Evolutionary conservation across 164 flowering plant species (phyloP).

Genomic region (Macadamia tetraphylla): DNA sequence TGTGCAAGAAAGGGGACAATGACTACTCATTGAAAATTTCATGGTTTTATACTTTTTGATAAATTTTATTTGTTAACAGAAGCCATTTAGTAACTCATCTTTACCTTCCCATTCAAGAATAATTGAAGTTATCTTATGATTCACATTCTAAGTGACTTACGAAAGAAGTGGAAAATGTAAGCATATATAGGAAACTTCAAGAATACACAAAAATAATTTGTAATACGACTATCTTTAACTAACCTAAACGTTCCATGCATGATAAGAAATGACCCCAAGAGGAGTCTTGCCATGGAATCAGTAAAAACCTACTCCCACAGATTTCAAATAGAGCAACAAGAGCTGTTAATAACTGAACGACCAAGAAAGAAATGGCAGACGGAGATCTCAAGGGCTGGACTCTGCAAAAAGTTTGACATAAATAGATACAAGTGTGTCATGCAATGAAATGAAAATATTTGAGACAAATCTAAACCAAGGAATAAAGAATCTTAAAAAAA

Average conservation of each 20-base stretch:
- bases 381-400: conserved; percentile 58
- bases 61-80: too few species aligned
- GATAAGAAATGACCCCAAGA: conserved; percentile 40
- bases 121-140: too few species aligned
- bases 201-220: background rate
- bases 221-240: conserved; percentile 19
- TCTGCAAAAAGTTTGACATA: conserved; percentile 40
- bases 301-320: conserved; percentile 30
- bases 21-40: too few species aligned
- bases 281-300: conserved; percentile 33
- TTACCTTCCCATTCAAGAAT: background rate
- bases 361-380: conserved; percentile 47
- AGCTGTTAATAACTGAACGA: conserved; percentile 44
- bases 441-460: background rate
- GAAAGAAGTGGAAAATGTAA: background rate
- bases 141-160: too few species aligned
- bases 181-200: background rate
- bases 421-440: conserved; percentile 1
- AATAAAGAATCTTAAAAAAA: too few species aligned
- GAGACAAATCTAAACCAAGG: background rate
- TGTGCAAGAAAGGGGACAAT: background rate
- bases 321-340: conserved; percentile 46
- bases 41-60: too few species aligned
- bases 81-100: background rate
- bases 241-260: conserved; percentile 58